Evolutionary conservation across 2,329 filamentous ascomycete species (phyloP), one percentile per base, ranked within the genome.

Genomic region (Exophiala bonariae): DNA sequence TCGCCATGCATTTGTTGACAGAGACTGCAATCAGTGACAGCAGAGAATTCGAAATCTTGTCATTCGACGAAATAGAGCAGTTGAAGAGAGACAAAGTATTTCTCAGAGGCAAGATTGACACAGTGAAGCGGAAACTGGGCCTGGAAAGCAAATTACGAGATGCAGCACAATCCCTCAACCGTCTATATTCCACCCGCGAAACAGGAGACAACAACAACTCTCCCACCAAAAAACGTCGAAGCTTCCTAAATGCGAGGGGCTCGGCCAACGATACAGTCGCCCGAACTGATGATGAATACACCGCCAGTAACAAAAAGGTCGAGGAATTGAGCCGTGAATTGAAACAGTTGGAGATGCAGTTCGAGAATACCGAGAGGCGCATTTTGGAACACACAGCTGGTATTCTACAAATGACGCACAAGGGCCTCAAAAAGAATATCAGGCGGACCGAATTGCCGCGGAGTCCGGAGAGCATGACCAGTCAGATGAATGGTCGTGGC

Each of bases 121-220:
- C 88, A 30, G 84, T 89, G 16, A 83, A 85, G 57, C 81, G 89
- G 50, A 96, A 92, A 68, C 77, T 99, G 30, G 83, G 85, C 23
- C 83, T 97, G 36, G 93, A 99, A 67, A 87, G 84, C 44, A 99
- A 97, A 72, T 89, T 96, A 60, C 87, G 90, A 59, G 92, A 97
- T 76, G 93, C 93, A 1, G 89, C 93, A 9, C 81, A 86, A 55
- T 95, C 90, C 32, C 84, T 99, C 69, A 85, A 85, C 49, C 85
- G 86, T 59, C 75, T 99, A 22, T 89, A 95, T 63, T 81, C 81
- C 7, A 77, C 82, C n/a, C 76, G 78, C 26, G 61, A 63, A 20
- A 57, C 59, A 16, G 30, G 49, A 47, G 56, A 61, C 38, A 63
- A 51, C 10, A 67, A 60, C 59, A 78, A 64, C 71, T 76, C 61